Evolutionary conservation across 129 eudicot species (phyloP), one percentile per base, ranked within the genome.

Genomic region (Flaveria sonorensis): DNA sequence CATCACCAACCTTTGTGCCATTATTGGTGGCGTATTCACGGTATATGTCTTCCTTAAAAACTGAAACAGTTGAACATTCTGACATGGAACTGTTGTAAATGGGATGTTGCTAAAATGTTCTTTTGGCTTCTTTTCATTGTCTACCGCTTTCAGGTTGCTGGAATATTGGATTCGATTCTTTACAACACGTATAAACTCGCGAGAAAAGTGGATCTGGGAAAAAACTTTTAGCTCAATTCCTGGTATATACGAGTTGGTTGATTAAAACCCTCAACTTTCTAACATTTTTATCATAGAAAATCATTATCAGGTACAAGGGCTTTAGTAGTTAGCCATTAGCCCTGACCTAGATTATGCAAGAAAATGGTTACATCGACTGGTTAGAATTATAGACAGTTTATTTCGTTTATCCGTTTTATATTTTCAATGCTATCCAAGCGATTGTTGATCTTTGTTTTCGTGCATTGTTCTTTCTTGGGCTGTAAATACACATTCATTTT

Each of bases 1-100:
- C 74, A 73, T 92, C 73, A 92, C 98, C 28, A 92, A 88, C 81
- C 86, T 92, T 13, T 92, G 98, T 74, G 96, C 98, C 70, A 92
- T 92, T 51, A 90, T 90, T 46, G 98, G 98, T 61, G 98, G 98
- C 63, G 92, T 92, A 75, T 92, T 92, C 88, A 90, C 98, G 87
- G 98, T 92, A 28, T 26, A 28, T 26, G 92, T 57, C 24, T 70
- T 81, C 73, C 21, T 18, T 66, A 7, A 4, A 21, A 63, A 15
- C 68, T 30, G 13, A 28, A 28, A 62, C 68, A 26, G 43, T 26
- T 61, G 24, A 10, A 11, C 64, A 57, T 57, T 6, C 46, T 71
- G 62, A 50, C 51, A 16, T 61, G 60, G 30, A 64, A 74, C 40
- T 24, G 56, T 18, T 9, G 13, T 56, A 36, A 9, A 55, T 56